Evolutionary conservation across 768 basidiomycete genomes (phyloP), one percentile per base, ranked within the genome.

Genomic region (Lactifluus pinguis): DNA sequence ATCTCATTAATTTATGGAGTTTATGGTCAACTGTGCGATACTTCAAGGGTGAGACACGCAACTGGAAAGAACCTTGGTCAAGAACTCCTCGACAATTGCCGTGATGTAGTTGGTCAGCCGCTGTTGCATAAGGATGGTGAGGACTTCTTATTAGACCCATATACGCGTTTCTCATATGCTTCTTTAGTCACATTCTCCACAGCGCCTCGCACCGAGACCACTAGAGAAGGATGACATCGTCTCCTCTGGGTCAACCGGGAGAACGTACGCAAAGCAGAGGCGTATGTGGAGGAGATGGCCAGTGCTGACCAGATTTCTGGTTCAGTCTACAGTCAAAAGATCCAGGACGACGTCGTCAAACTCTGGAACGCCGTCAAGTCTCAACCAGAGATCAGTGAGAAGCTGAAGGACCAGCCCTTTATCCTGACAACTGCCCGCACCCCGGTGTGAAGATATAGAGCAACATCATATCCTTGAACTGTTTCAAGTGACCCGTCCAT

Each of bases 41-140:
- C 91, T 15, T 79, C 74, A 85, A 86, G 72, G 95, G 97, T 51
- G 90, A 93, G 67, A 98, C 85, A 98, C 77, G 82, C 81, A 69
- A 80, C 97, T 19, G 97, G 92, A 30, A 98, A 98, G 75, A 88
- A 95, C 72, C 98, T 98, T 68, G 97, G 94, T 51, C 92, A 95
- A 70, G 88, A 95, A 69, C 81, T 25, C 25, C 25, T 25, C 25
- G 25, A 25, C 25, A 25, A 25, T 25, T 25, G 25, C 25, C 25
- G 25, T 99, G 91, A 93, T 70, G 89, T 89, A 45, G 72, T 97
- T 32, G 84, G 81, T 15, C 81, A 86, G 62, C 80, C 92, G n/a
- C 95, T 95, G 1, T 76, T 94, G 6, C 97, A 98, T 76, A 95
- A 94, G 76, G 95, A 25, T 2, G 25, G 25, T 25, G 25, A 25